Base-by-base conservation (phyloP, 768 basidiomycete species). In the Kwoniella dejecticola region DNA sequence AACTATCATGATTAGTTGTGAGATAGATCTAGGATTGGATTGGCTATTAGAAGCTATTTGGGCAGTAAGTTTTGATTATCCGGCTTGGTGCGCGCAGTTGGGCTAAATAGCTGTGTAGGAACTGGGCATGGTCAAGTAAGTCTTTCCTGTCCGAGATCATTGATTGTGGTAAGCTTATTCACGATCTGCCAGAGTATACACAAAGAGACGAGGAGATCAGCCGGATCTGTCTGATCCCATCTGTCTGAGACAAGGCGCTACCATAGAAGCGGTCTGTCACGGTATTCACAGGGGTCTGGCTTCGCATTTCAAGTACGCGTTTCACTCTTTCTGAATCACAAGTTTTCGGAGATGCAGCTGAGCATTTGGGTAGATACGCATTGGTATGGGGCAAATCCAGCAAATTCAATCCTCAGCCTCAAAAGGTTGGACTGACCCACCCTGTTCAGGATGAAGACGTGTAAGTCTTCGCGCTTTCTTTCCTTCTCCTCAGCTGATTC, bases 321-420 rank as follows among this genome's bases (percentile, higher is more conserved):
- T 4, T 3, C 13, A 38, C 33, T 13, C 11, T 26, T 50, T 21
- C 13, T 19, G 7, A 13, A n/a, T 38, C 7, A 3, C 47, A 15
- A 19, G 6, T 7, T 36, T 36, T 36, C 33, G 7, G 41, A 44
- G 23, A 26, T 42, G 36, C 31, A 31, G 42, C 17, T 30, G 30
- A 26, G 10, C 31, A 45, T n/a, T n/a, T 29, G 27, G n/a, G 10
- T 41, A 77, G 75, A 57, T 96, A 95, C 79, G 93, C 87, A 8
- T 86, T 97, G 59, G 89, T 98, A 52, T 99, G 94, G 92, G 93
- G 93, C 1, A 91, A 90, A 77, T 94, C 91, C 26, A 92, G 90
- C 73, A 94, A 93, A 79, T 96, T 96, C 79, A 82, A 86, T 41
- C 92, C 92, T 3, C 90, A 96, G 71, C 91, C 92, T 2, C 93